phyloP scores from a whole-genome alignment of 352 stramenopile genomes.

The Pythium rhizo-oryzae region DNA sequence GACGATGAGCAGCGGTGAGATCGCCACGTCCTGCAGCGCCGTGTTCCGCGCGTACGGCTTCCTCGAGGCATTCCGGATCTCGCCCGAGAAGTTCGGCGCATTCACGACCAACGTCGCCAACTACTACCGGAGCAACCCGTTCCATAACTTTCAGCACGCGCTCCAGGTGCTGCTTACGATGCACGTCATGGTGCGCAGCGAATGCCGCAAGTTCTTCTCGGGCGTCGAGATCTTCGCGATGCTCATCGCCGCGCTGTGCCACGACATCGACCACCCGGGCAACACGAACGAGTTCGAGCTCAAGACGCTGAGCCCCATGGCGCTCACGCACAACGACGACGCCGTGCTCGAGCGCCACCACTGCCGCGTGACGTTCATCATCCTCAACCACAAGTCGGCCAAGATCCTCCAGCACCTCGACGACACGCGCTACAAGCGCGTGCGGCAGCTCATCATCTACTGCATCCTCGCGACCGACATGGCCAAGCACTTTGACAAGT shows the following conservation, averaged over 20 bases:
- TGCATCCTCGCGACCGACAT: slow-evolving; percentile 84
- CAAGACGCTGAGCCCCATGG: slow-evolving; percentile 71
- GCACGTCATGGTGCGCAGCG: slow-evolving; percentile 57
- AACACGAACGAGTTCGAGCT: slow-evolving; percentile 88
- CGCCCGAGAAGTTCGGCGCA: slow-evolving; percentile 35
- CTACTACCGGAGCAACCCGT: slow-evolving; percentile 76
- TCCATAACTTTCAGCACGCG: slow-evolving; percentile 83
- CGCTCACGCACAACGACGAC: slow-evolving; percentile 84
- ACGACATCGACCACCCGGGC: slow-evolving; percentile 86
- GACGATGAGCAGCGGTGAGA: slow-evolving; percentile 23
- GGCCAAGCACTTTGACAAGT: slow-evolving; percentile 77
- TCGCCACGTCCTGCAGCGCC: slow-evolving; percentile 25
- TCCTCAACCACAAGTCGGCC: slow-evolving; percentile 71
- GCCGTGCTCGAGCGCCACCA: slow-evolving; percentile 86
- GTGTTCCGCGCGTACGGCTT: slow-evolving; percentile 43
- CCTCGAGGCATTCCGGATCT: slow-evolving; percentile 41
- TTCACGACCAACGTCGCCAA: slow-evolving; percentile 49
- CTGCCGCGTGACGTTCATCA: slow-evolving; percentile 73
- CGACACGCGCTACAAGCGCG: slow-evolving; percentile 49
- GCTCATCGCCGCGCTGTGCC: slow-evolving; percentile 69
- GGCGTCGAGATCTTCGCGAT: slow-evolving; percentile 74
- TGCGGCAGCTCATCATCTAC: slow-evolving; percentile 62
- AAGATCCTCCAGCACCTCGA: slow-evolving; percentile 75
- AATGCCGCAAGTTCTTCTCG: slow-evolving; percentile 66
- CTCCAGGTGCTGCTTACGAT: slow-evolving; percentile 68